phyloP scores from a whole-genome alignment of 352 stramenopile species.

The Globisporangium sylvaticum region DNA sequence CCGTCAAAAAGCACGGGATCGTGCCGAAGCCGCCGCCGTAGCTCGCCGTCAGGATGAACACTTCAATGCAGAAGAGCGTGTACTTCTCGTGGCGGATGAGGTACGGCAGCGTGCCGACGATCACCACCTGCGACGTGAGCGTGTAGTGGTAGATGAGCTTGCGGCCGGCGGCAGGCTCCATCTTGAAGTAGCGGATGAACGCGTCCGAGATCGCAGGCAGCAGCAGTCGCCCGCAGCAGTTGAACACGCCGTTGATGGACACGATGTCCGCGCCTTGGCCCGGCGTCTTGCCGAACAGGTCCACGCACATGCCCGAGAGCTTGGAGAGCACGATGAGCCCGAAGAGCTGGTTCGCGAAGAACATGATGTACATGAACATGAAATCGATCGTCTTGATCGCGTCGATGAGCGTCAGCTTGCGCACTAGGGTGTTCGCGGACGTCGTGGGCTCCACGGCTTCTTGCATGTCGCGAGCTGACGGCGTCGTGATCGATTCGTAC shows the following conservation, averaged over 20 bases:
- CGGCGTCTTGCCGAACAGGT: slow-evolving; percentile 45
- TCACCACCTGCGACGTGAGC: slow-evolving; percentile 50
- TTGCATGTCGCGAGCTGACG: slow-evolving; percentile 30
- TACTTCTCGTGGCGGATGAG: slow-evolving; percentile 58
- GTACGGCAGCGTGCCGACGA: slow-evolving; percentile 57
- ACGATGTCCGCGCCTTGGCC: slow-evolving; percentile 40
- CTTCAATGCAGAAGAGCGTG: slow-evolving; percentile 42
- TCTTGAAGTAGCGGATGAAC: slow-evolving; percentile 32
- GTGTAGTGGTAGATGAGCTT: slow-evolving; percentile 64
- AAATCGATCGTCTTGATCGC: slow-evolving; percentile 55
- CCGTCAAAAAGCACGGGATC: slow-evolving; percentile 69
- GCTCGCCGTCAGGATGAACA: slow-evolving; percentile 66
- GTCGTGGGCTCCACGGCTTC: slow-evolving; percentile 22
- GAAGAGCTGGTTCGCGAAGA: slow-evolving; percentile 61
- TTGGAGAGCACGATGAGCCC: slow-evolving; percentile 62
- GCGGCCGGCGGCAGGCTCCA: slow-evolving; percentile 48
- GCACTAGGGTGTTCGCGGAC: slow-evolving; percentile 36
- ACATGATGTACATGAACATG: slow-evolving; percentile 67
- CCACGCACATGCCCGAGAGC: slow-evolving; percentile 47
- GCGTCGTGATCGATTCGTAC: slow-evolving; percentile 42
- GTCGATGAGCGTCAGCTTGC: slow-evolving; percentile 45
- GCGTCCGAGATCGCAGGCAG: slow-evolving; percentile 47
- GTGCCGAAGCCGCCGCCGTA: slow-evolving; percentile 75
- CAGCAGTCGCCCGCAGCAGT: slow-evolving; percentile 44
- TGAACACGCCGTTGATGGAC: slow-evolving; percentile 60